Evolutionary conservation across 2,329 filamentous ascomycete species (phyloP).

Genomic region (Knufia fluminis): DNA sequence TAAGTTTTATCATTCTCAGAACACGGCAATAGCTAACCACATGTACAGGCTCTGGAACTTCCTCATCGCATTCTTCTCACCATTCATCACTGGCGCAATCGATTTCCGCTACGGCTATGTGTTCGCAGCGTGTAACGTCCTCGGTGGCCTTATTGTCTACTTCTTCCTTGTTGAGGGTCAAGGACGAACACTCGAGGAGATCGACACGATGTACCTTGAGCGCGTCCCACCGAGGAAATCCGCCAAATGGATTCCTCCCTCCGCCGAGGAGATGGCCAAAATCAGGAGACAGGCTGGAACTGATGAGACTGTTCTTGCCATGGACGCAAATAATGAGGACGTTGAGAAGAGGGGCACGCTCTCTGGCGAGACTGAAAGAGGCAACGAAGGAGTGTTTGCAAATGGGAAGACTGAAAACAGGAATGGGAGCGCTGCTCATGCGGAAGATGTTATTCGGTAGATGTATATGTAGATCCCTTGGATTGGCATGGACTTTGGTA

Average conservation of each 20-base stretch:
- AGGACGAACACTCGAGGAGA: conserved; percentile 59
- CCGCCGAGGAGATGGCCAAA: conserved; percentile 20
- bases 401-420: neutral
- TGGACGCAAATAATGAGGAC: neutral
- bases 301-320: conserved; percentile 11
- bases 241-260: conserved; percentile 14
- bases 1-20: neutral
- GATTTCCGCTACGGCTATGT: conserved; percentile 70
- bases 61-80: conserved; percentile 67
- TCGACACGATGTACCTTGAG: conserved; percentile 67
- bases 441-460: neutral
- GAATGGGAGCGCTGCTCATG: neutral
- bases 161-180: conserved; percentile 70
- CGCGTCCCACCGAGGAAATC: conserved; percentile 48
- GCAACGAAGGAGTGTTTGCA: neutral
- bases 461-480: neutral
- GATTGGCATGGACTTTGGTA: too few species aligned
- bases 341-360: conserved; percentile 8
- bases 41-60: conserved; percentile 48
- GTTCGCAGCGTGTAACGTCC: conserved; percentile 63
- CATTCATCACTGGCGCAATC: conserved; percentile 64
- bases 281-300: conserved; percentile 21
- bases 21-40: neutral
- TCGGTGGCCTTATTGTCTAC: conserved; percentile 58
- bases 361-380: conserved; percentile 12